Evolutionary conservation across 2,329 filamentous ascomycete genomes (phyloP).

Genomic region (Aspergillus sp.): DNA sequence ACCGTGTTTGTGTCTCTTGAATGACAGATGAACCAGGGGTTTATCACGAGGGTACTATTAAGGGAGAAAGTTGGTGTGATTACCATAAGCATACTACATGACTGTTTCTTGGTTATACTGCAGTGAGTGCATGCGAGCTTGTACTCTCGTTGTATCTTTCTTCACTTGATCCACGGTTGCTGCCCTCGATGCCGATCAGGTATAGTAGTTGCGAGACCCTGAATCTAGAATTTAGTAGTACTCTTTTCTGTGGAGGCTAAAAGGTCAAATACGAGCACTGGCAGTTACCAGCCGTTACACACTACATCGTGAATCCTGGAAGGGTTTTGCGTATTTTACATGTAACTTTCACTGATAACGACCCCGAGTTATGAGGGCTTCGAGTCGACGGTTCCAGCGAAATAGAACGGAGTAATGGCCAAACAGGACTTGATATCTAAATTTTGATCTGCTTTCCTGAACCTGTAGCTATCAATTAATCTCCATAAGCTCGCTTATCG

Average conservation of each 20-base stretch:
- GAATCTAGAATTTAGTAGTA: background rate
- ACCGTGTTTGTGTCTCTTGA: background rate
- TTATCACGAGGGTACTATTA: background rate
- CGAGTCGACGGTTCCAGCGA: background rate
- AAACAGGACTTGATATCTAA: background rate
- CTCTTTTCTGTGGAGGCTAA: background rate
- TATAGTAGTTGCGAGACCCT: background rate
- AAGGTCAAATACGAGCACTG: background rate
- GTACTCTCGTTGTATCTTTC: background rate
- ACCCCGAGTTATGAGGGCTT: background rate
- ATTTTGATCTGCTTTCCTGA: background rate
- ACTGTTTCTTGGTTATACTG: too few species aligned
- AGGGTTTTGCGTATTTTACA: constrained; percentile 3
- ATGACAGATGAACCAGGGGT: too few species aligned
- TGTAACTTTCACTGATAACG: background rate
- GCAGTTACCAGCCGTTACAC: background rate
- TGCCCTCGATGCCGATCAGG: background rate
- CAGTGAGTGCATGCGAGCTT: too few species aligned
- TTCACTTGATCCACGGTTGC: background rate
- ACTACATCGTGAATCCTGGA: background rate
- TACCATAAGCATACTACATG: background rate
- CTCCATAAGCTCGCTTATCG: background rate
- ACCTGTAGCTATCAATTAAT: background rate
- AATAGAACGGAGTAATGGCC: background rate
- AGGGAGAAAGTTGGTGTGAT: background rate